Percentiles rank a stretch among this genome's conserved stretches.
Conservation (phyloP, 768 basidiomycete species). For the Leccinum obscurum region DNA sequence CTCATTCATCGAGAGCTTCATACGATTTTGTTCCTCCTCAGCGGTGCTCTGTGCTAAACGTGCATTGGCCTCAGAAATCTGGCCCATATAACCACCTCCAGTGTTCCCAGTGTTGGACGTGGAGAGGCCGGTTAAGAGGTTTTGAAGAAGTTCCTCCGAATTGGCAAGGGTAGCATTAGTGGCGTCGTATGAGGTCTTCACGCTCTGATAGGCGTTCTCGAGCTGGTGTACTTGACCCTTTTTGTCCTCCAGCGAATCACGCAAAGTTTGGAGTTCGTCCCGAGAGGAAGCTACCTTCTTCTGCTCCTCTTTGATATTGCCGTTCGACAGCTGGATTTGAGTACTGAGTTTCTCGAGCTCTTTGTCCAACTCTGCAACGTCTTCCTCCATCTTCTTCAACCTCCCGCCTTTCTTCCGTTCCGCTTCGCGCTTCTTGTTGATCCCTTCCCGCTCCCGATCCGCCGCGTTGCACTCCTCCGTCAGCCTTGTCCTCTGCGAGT, state of each 20-base stretch:
- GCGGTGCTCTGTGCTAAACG: slow-evolving; percentile 74
- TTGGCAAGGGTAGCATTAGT: slow-evolving; percentile 62
- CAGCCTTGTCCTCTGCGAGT: slow-evolving; percentile 51
- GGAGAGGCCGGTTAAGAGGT: slow-evolving; percentile 88
- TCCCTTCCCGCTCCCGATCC: slow-evolving; percentile 64
- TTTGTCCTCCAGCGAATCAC: slow-evolving; percentile 57
- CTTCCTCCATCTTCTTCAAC: slow-evolving; percentile 80
- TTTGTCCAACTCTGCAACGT: slow-evolving; percentile 76
- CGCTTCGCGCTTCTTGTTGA: slow-evolving; percentile 75
- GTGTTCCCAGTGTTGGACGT: slow-evolving; percentile 62
- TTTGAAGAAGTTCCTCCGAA: slow-evolving; percentile 92
- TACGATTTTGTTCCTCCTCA: slow-evolving; percentile 80
- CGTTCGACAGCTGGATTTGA: slow-evolving; percentile 79
- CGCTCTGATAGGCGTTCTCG: slow-evolving; percentile 50
- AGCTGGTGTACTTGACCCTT: slow-evolving; percentile 56
- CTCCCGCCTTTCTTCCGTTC: slow-evolving; percentile 94
- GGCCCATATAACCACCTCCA: slow-evolving; percentile 95
- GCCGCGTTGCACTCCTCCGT: slow-evolving; percentile 57
- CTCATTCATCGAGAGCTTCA: slow-evolving; percentile 73
- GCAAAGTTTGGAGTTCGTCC: slow-evolving; percentile 62
- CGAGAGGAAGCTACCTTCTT: slow-evolving; percentile 51
- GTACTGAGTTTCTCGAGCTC: slow-evolving; percentile 79
- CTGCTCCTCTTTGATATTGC: slow-evolving; percentile 78
- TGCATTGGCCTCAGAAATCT: slow-evolving; percentile 82
- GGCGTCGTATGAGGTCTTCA: slow-evolving; percentile 69